Conservation (phyloP, 371 early-diverging fungal genomes). For the Zychaea mexicana region DNA sequence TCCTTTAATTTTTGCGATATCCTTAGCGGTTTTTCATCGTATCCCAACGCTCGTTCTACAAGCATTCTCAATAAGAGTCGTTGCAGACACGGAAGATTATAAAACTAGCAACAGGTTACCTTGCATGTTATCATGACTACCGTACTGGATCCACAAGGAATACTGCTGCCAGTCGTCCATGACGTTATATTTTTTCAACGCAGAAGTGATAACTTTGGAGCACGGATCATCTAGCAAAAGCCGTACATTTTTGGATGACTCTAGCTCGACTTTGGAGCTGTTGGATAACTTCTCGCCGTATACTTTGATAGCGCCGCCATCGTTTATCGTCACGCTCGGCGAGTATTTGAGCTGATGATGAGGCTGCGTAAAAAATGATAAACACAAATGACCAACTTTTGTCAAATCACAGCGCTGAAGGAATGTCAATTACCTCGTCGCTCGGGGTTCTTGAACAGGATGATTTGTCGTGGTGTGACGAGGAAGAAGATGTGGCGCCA, state of each 20-base stretch:
- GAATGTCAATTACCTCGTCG: conserved; percentile 7
- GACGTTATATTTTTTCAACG: conserved; percentile 91
- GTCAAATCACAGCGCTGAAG: background rate
- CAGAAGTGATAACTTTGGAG: conserved; percentile 82
- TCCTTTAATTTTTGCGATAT: conserved; percentile 83
- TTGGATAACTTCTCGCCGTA: conserved; percentile 66
- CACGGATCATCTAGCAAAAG: conserved; percentile 84
- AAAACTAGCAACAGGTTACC: conserved; percentile 25
- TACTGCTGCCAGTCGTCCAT: conserved; percentile 88
- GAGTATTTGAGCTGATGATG: conserved; percentile 16
- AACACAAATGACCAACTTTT: no score
- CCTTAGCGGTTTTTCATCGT: conserved; percentile 83
- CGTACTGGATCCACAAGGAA: conserved; percentile 76
- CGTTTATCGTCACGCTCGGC: conserved; percentile 49
- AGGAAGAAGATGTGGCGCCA: conserved; percentile 6
- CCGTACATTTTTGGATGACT: conserved; percentile 86
- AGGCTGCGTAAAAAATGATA: no score
- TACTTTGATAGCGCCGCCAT: conserved; percentile 76
- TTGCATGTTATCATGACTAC: conserved; percentile 48
- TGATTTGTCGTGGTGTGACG: conserved; percentile 7
- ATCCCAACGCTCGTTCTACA: conserved; percentile 73
- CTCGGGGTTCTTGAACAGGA: background rate
- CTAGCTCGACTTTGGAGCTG: conserved; percentile 63
- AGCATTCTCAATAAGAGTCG: no score
- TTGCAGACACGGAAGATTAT: background rate